phyloP scores from a whole-genome alignment of 805 yeast species.

The Limtongozyma cylindracea region DNA sequence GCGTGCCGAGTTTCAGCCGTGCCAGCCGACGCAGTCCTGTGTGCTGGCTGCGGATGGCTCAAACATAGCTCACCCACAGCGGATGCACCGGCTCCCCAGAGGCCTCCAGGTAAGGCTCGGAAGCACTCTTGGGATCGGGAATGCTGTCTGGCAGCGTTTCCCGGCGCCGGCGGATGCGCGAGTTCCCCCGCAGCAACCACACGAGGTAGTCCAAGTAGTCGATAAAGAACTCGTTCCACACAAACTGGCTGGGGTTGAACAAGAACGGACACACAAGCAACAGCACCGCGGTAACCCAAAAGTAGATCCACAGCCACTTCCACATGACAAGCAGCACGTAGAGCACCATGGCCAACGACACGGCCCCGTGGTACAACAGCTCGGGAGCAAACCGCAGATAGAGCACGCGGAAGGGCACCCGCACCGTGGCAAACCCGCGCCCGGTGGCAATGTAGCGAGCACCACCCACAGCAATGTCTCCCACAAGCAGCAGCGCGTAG shows the following conservation, averaged over 20 bases:
- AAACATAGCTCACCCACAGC: too few species aligned
- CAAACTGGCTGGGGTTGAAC: conserved; percentile 28
- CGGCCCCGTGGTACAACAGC: conserved; percentile 30
- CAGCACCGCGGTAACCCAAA: conserved; percentile 21
- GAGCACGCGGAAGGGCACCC: conserved; percentile 38
- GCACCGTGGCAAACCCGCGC: conserved; percentile 55
- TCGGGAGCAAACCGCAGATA: conserved; percentile 47
- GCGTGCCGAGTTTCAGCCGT: too few species aligned
- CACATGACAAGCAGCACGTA: conserved; percentile 66
- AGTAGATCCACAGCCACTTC: conserved; percentile 46
- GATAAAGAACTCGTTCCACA: conserved; percentile 42
- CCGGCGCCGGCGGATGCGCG: too few species aligned
- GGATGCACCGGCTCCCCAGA: too few species aligned
- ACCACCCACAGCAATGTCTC: conserved; percentile 53
- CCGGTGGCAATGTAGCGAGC: conserved; percentile 70
- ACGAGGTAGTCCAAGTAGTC: conserved; percentile 24
- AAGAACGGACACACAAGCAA: conserved; percentile 22
- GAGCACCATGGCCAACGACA: conserved; percentile 34
- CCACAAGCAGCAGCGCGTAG: conserved; percentile 43
- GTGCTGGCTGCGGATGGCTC: too few species aligned
- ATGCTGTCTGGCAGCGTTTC: too few species aligned
- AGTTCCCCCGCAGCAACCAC: conserved; percentile 77
- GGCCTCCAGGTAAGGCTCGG: too few species aligned
- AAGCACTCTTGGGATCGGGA: too few species aligned
- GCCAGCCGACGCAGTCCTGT: too few species aligned